Conservation (phyloP, 2,329 filamentous ascomycete species). For the Clonostachys rosea region DNA sequence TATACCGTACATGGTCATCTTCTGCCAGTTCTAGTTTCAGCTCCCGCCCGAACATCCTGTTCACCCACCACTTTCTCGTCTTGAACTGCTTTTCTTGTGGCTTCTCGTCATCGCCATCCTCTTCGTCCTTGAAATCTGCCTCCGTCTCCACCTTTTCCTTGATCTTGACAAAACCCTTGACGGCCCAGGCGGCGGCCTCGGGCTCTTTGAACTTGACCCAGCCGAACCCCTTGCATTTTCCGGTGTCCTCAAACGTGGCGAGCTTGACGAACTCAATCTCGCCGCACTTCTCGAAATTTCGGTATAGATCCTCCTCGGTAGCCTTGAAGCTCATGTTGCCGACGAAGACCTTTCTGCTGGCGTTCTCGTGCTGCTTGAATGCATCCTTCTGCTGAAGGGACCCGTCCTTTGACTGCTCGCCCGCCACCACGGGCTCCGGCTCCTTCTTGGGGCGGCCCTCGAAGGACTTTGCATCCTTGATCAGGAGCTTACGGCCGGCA, state of each 20-base stretch:
- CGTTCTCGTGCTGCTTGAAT: slow-evolving; percentile 41
- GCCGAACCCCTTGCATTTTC: slow-evolving; percentile 96
- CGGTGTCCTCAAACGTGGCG: slow-evolving; percentile 92
- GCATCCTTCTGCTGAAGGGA: slow-evolving; percentile 16
- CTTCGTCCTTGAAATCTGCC: slow-evolving; percentile 51
- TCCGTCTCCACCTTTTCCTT: slow-evolving; percentile 60
- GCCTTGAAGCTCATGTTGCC: slow-evolving; percentile 83
- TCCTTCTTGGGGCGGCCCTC: slow-evolving; percentile 79
- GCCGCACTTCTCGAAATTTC: slow-evolving; percentile 84
- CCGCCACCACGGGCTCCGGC: slow-evolving; percentile 22
- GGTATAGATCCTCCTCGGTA: slow-evolving; percentile 73
- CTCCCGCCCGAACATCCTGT: slow-evolving; percentile 72
- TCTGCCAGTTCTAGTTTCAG: slow-evolving; percentile 92
- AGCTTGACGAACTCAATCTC: slow-evolving; percentile 78
- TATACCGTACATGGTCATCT: slow-evolving; percentile 82
- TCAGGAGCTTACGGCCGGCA: slow-evolving; percentile 73
- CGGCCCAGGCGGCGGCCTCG: slow-evolving; percentile 62
- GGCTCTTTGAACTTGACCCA: slow-evolving; percentile 89
- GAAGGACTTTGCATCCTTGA: slow-evolving; percentile 89
- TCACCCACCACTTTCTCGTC: slow-evolving; percentile 76
- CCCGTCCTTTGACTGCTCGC: slow-evolving; percentile 12
- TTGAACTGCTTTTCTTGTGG: slow-evolving; percentile 45
- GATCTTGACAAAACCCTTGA: slow-evolving; percentile 76
- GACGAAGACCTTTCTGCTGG: slow-evolving; percentile 82
- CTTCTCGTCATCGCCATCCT: slow-evolving; percentile 30